phyloP scores from a whole-genome alignment of 768 basidiomycete genomes.

The Tylopilus plumbeoviolaceoides region DNA sequence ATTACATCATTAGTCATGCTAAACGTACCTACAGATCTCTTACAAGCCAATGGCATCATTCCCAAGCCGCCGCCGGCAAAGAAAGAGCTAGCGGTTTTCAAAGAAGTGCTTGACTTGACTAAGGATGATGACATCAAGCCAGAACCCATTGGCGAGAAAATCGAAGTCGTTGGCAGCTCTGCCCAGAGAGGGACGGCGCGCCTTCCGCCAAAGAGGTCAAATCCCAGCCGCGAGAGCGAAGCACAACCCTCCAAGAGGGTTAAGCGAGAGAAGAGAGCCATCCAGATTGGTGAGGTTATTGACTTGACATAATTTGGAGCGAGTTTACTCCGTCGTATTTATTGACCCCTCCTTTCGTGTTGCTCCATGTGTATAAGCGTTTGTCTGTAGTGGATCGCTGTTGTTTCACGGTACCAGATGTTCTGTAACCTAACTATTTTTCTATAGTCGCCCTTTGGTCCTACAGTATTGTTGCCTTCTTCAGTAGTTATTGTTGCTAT shows the following conservation, averaged over 20 bases:
- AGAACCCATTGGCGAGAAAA: conserved; percentile 4
- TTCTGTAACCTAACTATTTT: neutral
- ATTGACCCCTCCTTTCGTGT: neutral
- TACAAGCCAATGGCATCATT: conserved; percentile 27
- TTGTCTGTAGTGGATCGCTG: neutral
- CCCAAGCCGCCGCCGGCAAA: conserved; percentile 10
- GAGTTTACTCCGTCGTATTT: neutral
- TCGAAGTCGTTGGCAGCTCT: conserved; percentile 5
- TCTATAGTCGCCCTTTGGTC: neutral
- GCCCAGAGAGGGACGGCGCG: neutral
- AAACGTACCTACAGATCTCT: conserved; percentile 16
- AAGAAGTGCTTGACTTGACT: conserved; percentile 25
- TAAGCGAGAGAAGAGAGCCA: conserved; percentile 20
- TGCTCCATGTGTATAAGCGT: neutral
- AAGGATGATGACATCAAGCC: conserved; percentile 4
- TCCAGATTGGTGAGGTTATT: conserved; percentile 24
- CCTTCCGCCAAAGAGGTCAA: conserved; percentile 4
- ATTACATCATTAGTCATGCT: neutral
- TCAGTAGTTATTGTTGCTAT: neutral
- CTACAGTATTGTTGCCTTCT: neutral
- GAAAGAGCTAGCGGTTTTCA: neutral
- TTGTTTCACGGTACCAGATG: neutral
- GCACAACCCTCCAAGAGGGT: conserved; percentile 22
- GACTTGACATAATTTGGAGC: conserved; percentile 25
- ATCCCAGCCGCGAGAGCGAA: neutral